Percentiles rank a stretch among this genome's conserved stretches.
These are phyloP conservation scores for Fusarium sp. DNA, from an alignment of 2,329 filamentous ascomycete species.

Conservation along the genomic window DNA sequence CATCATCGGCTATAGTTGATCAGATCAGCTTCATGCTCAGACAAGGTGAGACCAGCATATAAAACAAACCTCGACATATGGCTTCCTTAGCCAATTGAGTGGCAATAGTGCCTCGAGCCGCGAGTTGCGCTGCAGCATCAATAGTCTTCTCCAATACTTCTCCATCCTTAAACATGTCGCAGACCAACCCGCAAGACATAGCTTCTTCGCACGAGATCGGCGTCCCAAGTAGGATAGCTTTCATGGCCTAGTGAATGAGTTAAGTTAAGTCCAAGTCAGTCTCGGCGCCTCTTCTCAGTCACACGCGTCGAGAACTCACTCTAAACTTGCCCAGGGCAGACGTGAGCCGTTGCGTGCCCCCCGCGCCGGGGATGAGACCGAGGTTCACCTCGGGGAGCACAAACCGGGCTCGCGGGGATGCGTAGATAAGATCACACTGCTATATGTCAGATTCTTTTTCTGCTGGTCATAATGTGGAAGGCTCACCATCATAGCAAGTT, in stretches of 20 bases:
- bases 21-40: conserved; percentile 3
- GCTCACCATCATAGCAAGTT: conserved; percentile 60
- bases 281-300: conserved; percentile 14
- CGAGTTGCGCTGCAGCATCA: conserved; percentile 36
- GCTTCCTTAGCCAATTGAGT: conserved; percentile 51
- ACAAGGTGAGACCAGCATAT: background rate
- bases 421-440: conserved; percentile 56
- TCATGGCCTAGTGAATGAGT: conserved; percentile 47
- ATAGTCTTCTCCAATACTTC: conserved; percentile 48
- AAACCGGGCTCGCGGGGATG: conserved; percentile 53
- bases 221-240: conserved; percentile 48
- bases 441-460: background rate
- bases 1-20: conserved; percentile 40
- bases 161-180: conserved; percentile 42
- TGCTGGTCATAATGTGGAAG: background rate
- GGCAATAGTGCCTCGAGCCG: conserved; percentile 28
- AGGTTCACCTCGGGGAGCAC: conserved; percentile 56
- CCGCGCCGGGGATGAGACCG: conserved; percentile 57
- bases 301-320: conserved; percentile 43
- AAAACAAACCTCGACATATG: conserved; percentile 49
- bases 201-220: conserved; percentile 47
- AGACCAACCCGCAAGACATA: conserved; percentile 28
- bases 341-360: conserved; percentile 56
- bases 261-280: background rate
- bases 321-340: conserved; percentile 55